A percentile compares a stretch with the other conserved stretches of the same genome.
phyloP scores from a whole-genome alignment of 352 stramenopile genomes.

The Pseudoperonospora humuli region DNA sequence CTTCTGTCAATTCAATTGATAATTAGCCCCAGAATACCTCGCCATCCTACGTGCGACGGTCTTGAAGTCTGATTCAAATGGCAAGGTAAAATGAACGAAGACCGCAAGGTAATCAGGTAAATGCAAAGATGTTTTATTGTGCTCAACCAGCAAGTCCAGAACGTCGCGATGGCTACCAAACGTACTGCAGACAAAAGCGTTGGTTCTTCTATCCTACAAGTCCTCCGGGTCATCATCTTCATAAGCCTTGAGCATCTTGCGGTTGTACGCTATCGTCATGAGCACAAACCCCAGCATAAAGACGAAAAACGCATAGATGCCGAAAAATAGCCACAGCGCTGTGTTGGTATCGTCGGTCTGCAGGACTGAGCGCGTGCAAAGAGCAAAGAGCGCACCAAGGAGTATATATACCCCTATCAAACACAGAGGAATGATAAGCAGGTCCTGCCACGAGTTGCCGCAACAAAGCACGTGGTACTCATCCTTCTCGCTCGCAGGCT shows the following conservation, averaged over 20 bases:
- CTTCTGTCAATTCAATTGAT: conserved; percentile 15
- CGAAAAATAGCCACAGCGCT: conserved; percentile 79
- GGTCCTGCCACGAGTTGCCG: conserved; percentile 63
- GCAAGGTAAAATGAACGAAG: conserved; percentile 10
- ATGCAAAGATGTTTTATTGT: conserved; percentile 20
- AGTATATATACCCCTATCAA: conserved; percentile 53
- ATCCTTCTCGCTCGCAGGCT: conserved; percentile 18
- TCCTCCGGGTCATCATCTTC: conserved; percentile 27
- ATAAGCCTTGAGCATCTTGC: conserved; percentile 44
- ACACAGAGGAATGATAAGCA: conserved; percentile 62
- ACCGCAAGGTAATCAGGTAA: conserved; percentile 2
- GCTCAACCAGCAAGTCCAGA: not conserved
- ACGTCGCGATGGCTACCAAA: not conserved
- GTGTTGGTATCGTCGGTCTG: conserved; percentile 70
- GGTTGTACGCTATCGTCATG: conserved; percentile 53
- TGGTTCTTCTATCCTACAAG: conserved; percentile 5
- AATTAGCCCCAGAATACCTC: not conserved
- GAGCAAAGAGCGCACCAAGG: conserved; percentile 58
- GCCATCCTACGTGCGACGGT: conserved; percentile 1
- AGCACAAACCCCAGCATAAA: conserved; percentile 58
- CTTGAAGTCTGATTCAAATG: not conserved
- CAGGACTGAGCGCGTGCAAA: conserved; percentile 62
- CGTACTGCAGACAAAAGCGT: not conserved
- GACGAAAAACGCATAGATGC: conserved; percentile 56
- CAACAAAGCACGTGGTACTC: conserved; percentile 51